phyloP scores from a whole-genome alignment of 163 green algal species.

The Trebouxiophyceae sp. region DNA sequence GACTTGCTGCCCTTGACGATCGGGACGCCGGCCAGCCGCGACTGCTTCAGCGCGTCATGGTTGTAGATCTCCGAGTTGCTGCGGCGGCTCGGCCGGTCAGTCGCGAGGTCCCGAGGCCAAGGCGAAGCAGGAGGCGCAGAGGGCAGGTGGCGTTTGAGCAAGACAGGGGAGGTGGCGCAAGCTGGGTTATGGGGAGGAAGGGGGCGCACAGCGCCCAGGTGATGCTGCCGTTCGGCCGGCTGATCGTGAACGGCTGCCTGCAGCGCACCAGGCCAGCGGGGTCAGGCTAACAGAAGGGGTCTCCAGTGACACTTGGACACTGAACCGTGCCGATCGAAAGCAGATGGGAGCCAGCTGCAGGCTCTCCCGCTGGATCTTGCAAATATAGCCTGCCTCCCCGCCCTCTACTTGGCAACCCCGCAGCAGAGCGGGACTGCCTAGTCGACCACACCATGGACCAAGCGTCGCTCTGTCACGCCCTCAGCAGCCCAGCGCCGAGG shows the following conservation, averaged over 20 bases:
- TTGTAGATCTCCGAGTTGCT: slow-evolving; percentile 85
- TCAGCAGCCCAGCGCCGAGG: too few relatives aligned
- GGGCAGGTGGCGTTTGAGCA: background rate
- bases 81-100: slow-evolving; percentile 2
- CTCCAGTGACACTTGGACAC: background rate
- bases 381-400: background rate
- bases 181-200: background rate
- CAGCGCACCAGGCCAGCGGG: background rate
- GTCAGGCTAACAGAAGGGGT: background rate
- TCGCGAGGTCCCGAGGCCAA: background rate
- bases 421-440: background rate
- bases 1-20: slow-evolving; percentile 42
- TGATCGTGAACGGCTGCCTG: slow-evolving; percentile 58
- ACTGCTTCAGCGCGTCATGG: slow-evolving; percentile 40
- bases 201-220: slow-evolving; percentile 57
- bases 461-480: background rate
- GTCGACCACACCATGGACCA: background rate
- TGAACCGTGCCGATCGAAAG: background rate
- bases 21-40: slow-evolving; percentile 30
- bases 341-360: background rate
- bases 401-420: background rate
- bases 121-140: background rate
- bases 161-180: background rate
- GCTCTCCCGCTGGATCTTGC: background rate
- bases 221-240: slow-evolving; percentile 45